These are phyloP conservation scores for Alloteropsis semialata DNA, from an alignment of 176 grass and related monocot species.

Conservation along the genomic window DNA sequence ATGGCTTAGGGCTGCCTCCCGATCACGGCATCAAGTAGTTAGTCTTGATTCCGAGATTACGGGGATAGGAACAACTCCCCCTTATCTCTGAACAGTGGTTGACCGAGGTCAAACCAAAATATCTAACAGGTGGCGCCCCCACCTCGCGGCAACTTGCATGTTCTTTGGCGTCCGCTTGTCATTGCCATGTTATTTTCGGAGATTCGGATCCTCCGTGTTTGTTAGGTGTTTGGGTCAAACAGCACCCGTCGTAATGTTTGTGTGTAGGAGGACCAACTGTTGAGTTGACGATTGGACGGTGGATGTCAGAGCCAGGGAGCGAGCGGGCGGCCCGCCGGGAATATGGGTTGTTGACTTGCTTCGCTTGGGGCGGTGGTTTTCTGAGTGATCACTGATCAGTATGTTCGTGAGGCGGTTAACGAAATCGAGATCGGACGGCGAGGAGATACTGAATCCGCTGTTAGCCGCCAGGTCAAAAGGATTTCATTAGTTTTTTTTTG, in stretches of 20 bases:
- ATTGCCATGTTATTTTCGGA: slow-evolving; percentile 1
- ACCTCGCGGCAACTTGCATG: background rate
- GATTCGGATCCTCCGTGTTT: background rate
- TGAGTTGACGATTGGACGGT: background rate
- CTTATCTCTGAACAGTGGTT: too few relatives aligned
- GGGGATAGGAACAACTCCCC: too few relatives aligned
- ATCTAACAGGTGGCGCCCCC: background rate
- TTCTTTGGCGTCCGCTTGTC: background rate
- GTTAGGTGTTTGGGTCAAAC: slow-evolving; percentile 21
- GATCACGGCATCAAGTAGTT: too few relatives aligned
- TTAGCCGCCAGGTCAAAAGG: background rate
- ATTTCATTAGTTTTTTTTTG: background rate
- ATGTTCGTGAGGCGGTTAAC: background rate
- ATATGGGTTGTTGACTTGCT: background rate
- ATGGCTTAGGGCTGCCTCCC: too few relatives aligned
- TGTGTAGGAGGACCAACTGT: too few relatives aligned
- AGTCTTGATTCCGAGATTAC: too few relatives aligned
- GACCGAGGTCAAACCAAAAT: too few relatives aligned
- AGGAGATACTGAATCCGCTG: background rate
- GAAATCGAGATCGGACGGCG: background rate
- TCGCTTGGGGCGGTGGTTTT: too few relatives aligned
- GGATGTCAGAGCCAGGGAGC: background rate
- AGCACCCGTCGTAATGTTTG: background rate
- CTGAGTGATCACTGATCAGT: background rate
- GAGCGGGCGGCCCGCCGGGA: background rate